Base-by-base conservation (phyloP, 1,284 basidiomycete species). In the Leucoagaricus sp. region DNA sequence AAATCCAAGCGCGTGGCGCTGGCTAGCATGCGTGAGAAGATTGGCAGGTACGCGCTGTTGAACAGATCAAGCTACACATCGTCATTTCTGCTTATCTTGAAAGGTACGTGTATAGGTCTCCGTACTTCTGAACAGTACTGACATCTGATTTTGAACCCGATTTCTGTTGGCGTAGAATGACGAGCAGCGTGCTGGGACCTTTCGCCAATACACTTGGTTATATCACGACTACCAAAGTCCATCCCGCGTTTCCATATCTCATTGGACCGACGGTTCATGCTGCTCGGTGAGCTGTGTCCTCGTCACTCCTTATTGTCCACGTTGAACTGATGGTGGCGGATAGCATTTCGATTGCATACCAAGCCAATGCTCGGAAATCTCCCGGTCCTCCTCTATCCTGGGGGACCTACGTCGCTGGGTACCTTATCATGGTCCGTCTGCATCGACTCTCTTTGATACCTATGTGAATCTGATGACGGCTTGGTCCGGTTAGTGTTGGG, bases 331-430 rank as follows among this genome's bases (percentile, higher is more conserved):
- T n/a, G 19, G 13, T 26, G 6, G 21, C 34, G 49, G 4, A 31
- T 45, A 45, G 77, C 38, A 68, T 77, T 23, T 77, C 76, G 0
- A 66, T 73, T 25, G 69, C 65, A 7, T 78, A 71, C 63, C 74
- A 77, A 62, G 61, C 65, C 3, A 72, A 72, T 53, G 65, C 68
- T 13, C 66, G 67, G 17, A 64, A 65, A 55, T 65, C 66, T 29
- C 31, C 62, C 12, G 57, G 54, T 25, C 49, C 60, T 19, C 64
- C 17, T 21, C 23, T 71, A 23, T 68, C 72, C 6, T 79, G 77
- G 76, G 71, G 71, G 8, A 71, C 72, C 3, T 74, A 78, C 61
- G 65, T 79, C n/a, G 64, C 65, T 17, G 78, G 78, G 10, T 80
- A 74, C 60, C 67, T 80, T 8, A 63, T 79, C 25, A 78, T 79